phyloP scores from a whole-genome alignment of 2,329 filamentous ascomycete genomes.

The Xylariales sp. region DNA sequence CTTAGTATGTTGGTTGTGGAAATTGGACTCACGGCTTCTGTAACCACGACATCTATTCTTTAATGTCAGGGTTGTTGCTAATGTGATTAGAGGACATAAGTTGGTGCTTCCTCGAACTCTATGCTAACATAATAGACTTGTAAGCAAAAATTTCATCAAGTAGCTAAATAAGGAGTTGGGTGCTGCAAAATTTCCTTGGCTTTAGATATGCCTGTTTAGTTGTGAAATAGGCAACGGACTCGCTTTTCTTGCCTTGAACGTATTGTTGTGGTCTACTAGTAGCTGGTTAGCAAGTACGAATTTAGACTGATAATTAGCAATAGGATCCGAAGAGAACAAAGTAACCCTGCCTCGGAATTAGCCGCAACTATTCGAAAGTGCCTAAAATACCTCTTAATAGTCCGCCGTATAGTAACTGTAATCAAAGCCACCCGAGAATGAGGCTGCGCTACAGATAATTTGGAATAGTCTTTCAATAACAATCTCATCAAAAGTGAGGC shows the following conservation, averaged over 20 bases:
- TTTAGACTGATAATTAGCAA: background rate
- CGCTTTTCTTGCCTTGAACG: background rate
- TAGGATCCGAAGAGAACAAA: background rate
- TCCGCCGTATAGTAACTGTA: conserved; percentile 3
- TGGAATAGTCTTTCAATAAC: conserved; percentile 23
- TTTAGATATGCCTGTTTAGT: background rate
- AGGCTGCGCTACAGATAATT: conserved; percentile 13
- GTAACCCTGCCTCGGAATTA: conserved; percentile 14
- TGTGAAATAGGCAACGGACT: background rate
- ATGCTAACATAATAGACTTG: background rate
- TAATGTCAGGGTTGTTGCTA: background rate
- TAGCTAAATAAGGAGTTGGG: too few species aligned
- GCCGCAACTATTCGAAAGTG: conserved; percentile 2
- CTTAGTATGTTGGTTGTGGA: background rate
- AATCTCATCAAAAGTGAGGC: background rate
- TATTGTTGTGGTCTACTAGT: background rate
- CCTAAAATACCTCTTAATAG: conserved; percentile 3
- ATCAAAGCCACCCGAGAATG: conserved; percentile 8
- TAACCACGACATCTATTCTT: background rate
- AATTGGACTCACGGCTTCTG: background rate
- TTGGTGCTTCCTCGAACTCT: background rate
- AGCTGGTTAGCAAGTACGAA: background rate
- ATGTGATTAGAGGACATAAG: background rate
- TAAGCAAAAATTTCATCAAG: background rate
- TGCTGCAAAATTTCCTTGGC: background rate